A percentile compares a stretch with the other conserved stretches of the same genome.
Conservation (phyloP, 192 early-diverging fungal genomes). For the Linnemannia exigua region DNA sequence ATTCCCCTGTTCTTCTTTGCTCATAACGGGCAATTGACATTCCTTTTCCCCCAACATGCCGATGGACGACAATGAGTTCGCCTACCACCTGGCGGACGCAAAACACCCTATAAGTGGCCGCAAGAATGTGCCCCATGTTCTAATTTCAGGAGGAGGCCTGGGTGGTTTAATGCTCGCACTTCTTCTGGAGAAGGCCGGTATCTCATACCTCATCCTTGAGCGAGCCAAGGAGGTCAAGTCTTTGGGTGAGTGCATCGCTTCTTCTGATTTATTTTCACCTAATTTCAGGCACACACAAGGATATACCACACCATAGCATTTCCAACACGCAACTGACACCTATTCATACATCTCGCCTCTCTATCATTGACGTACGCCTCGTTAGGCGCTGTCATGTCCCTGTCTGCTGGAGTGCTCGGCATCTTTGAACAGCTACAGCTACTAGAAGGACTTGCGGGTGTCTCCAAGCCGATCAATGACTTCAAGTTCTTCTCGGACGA, state of each 20-base stretch:
- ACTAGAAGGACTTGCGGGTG: neutral
- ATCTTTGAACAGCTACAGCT: constrained; percentile 1
- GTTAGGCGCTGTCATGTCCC: neutral
- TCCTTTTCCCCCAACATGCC: neutral
- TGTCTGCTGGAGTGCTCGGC: neutral
- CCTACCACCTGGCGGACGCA: neutral
- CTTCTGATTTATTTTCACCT: neutral
- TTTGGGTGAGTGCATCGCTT: neutral
- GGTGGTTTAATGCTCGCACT: constrained; percentile 7
- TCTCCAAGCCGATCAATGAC: constrained; percentile 11
- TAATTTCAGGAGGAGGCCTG: constrained; percentile 15
- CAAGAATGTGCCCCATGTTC: constrained; percentile 1
- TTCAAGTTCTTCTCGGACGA: neutral
- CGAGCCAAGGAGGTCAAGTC: constrained; percentile 16
- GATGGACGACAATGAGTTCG: constrained; percentile 5
- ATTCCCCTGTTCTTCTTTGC: neutral
- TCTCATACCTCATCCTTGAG: constrained; percentile 16
- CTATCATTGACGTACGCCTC: neutral
- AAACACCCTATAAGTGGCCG: constrained; percentile 9
- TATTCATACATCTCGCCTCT: neutral
- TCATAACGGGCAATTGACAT: neutral
- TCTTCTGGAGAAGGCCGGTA: constrained; percentile 14
- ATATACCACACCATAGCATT: neutral
- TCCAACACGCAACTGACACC: neutral
- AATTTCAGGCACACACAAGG: neutral